Conservation (phyloP, 495 filamentous ascomycete genomes). For the Annulohypoxylon nitens region DNA sequence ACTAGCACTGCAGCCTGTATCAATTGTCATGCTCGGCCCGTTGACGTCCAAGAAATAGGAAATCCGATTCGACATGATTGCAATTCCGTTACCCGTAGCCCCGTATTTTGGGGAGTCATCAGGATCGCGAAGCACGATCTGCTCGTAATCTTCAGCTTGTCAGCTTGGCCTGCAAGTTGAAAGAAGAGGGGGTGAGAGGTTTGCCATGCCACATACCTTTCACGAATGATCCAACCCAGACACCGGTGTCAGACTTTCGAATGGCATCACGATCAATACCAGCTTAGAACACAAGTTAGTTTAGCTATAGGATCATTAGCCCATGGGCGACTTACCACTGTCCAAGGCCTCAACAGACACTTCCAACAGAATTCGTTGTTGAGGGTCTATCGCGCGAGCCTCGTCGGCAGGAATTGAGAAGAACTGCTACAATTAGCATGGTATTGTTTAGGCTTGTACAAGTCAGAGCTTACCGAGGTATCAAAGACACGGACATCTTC, state of each 20-base stretch:
- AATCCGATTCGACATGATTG: slow-evolving; percentile 66
- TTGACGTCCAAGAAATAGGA: slow-evolving; percentile 61
- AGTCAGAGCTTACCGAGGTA: slow-evolving; percentile 41
- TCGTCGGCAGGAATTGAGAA: slow-evolving; percentile 49
- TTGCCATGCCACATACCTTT: slow-evolving; percentile 46
- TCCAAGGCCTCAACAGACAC: slow-evolving; percentile 61
- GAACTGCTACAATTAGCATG: slow-evolving; percentile 26
- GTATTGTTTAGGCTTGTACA: not conserved
- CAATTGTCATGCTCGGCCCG: slow-evolving; percentile 72
- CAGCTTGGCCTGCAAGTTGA: not conserved
- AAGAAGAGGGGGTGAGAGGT: too few relatives aligned
- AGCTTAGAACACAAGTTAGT: slow-evolving; percentile 35
- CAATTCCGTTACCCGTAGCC: slow-evolving; percentile 52
- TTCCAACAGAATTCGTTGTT: slow-evolving; percentile 60
- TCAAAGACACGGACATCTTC: slow-evolving; percentile 59
- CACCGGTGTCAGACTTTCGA: slow-evolving; percentile 48
- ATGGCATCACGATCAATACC: slow-evolving; percentile 50
- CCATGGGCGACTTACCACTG: slow-evolving; percentile 46
- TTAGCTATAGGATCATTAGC: slow-evolving; percentile 26
- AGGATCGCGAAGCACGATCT: slow-evolving; percentile 48
- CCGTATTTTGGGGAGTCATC: slow-evolving; percentile 44
- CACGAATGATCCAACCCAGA: slow-evolving; percentile 55
- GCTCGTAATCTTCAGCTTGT: slow-evolving; percentile 51
- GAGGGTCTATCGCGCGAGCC: slow-evolving; percentile 52
- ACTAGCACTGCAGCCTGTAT: slow-evolving; percentile 84